phyloP scores from a whole-genome alignment of 176 grass and related monocot species.

The Triticum timopheevii region DNA sequence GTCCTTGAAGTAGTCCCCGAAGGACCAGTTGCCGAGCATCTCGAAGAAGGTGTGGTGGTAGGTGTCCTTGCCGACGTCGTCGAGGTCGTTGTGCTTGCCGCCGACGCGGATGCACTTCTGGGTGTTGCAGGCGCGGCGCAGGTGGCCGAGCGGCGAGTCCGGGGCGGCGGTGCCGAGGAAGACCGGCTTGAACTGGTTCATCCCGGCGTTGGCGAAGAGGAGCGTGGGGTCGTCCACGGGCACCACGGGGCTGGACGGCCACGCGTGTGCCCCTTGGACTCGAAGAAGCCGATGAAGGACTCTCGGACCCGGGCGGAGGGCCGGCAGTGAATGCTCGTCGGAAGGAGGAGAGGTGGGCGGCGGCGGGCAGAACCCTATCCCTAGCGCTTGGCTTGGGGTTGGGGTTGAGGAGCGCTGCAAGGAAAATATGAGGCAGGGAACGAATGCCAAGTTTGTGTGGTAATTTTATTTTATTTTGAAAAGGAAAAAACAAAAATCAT shows the following conservation, averaged over 20 bases:
- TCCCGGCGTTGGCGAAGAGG: slow-evolving; percentile 83
- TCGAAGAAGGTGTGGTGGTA: too few relatives aligned
- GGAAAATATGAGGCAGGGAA: too few relatives aligned
- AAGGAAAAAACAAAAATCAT: too few relatives aligned
- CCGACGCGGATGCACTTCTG: slow-evolving; percentile 95
- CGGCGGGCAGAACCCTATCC: slow-evolving; percentile 24
- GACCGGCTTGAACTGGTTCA: slow-evolving; percentile 94
- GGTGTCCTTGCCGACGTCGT: too few relatives aligned
- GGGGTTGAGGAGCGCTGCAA: too few relatives aligned
- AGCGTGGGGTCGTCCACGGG: slow-evolving; percentile 79
- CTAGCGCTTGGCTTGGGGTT: too few relatives aligned
- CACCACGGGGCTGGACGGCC: slow-evolving; percentile 78
- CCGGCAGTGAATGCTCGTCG: background rate
- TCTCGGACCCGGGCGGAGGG: slow-evolving; percentile 39
- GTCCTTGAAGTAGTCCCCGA: slow-evolving; percentile 1
- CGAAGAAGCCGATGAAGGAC: slow-evolving; percentile 58
- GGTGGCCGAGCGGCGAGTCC: slow-evolving; percentile 48
- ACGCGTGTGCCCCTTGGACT: slow-evolving; percentile 53
- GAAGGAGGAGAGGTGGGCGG: background rate
- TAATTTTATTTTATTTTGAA: too few relatives aligned
- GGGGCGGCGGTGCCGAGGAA: slow-evolving; percentile 77
- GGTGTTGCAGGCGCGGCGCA: slow-evolving; percentile 68
- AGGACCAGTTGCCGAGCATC: too few relatives aligned
- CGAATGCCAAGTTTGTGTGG: too few relatives aligned
- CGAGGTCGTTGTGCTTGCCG: too few relatives aligned